These are phyloP conservation scores for Venturia effusa DNA, from an alignment of 2,329 filamentous ascomycete species.

Conservation along the genomic window DNA sequence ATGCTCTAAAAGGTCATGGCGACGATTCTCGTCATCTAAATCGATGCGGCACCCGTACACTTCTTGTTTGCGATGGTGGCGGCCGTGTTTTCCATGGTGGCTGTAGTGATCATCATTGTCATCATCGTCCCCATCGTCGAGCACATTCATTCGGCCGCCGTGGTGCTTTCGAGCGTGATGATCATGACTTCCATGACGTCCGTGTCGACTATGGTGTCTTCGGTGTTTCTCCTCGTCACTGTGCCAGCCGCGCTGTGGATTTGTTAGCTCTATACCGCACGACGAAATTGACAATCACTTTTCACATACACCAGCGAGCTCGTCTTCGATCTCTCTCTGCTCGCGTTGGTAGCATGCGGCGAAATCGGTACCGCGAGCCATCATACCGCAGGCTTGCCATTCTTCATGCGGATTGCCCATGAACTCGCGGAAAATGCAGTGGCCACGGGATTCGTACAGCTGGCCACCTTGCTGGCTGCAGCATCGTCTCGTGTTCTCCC, in stretches of 20 bases:
- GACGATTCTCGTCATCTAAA: not conserved
- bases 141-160: not conserved
- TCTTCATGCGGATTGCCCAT: not conserved
- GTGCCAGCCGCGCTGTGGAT: not conserved
- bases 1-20: constrained; percentile 1
- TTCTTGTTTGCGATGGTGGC: not conserved
- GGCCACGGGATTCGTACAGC: constrained; percentile 2
- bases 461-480: constrained; percentile 1
- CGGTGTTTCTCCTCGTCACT: not conserved
- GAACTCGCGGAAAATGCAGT: constrained; percentile 3
- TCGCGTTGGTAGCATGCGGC: constrained; percentile 7
- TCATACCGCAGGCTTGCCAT: constrained; percentile 7
- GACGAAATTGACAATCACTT: not conserved
- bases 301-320: constrained; percentile 3
- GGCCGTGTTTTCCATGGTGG: not conserved
- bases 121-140: not conserved
- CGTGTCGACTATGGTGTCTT: not conserved
- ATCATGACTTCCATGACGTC: not conserved
- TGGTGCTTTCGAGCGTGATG: not conserved
- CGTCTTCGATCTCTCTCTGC: constrained; percentile 5
- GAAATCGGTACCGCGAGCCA: not conserved
- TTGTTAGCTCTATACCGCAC: not conserved
- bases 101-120: not conserved
- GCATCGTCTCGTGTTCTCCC: not conserved
- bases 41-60: constrained; percentile 6